Conservation (phyloP, 2,329 filamentous ascomycete species). For the Penicillium sp. region DNA sequence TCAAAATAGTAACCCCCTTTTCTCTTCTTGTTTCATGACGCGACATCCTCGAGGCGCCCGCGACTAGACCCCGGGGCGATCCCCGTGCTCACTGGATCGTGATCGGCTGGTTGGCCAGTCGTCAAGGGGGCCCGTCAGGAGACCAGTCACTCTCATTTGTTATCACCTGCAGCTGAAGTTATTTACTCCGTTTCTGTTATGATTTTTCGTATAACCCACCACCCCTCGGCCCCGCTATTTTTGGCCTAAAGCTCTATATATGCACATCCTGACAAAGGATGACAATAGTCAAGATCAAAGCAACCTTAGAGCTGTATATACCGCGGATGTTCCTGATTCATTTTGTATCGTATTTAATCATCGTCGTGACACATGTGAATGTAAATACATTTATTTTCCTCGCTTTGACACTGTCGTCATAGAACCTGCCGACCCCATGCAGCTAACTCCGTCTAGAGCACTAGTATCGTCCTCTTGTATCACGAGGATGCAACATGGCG, state of each 20-base stretch:
- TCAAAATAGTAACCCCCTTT: background rate
- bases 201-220: background rate
- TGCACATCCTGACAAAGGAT: background rate
- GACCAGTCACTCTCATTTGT: slow-evolving; percentile 21
- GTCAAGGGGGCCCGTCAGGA: slow-evolving; percentile 18
- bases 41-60: slow-evolving; percentile 5
- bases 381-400: background rate
- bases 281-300: background rate
- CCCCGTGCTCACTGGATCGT: slow-evolving; percentile 12
- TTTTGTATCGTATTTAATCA: background rate
- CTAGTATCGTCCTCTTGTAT: background rate
- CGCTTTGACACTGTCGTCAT: background rate
- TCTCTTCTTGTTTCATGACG: slow-evolving; percentile 16
- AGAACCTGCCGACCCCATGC: background rate
- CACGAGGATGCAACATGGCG: slow-evolving; percentile 5
- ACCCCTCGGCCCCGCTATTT: background rate
- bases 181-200: background rate
- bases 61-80: slow-evolving; percentile 7
- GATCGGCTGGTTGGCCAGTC: slow-evolving; percentile 10
- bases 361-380: background rate
- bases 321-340: background rate
- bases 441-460: background rate
- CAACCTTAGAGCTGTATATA: background rate
- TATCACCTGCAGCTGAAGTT: slow-evolving; percentile 20
- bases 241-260: background rate